Conservation (phyloP, 202 grass and related monocot genomes). For the Schoenoplectus triqueter region DNA sequence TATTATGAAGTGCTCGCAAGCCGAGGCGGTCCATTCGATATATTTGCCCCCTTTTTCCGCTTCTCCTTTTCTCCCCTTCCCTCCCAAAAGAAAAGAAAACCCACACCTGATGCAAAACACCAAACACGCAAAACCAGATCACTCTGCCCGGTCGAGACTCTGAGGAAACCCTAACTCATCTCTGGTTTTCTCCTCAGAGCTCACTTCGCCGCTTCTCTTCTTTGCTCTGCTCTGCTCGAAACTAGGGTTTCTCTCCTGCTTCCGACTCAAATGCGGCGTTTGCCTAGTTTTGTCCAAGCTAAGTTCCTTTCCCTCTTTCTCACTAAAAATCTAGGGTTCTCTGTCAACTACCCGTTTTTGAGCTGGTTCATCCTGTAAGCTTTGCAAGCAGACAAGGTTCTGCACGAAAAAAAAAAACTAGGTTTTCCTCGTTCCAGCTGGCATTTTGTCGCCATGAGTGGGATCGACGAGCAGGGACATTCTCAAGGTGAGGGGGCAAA, state of each 20-base stretch:
- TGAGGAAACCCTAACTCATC: neutral
- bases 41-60: neutral
- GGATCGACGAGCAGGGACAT: slow-evolving; percentile 43
- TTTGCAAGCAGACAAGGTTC: neutral
- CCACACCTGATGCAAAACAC: neutral
- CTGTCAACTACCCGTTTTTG: neutral
- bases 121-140: slow-evolving; percentile 18
- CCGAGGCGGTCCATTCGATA: neutral
- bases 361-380: slow-evolving; percentile 11
- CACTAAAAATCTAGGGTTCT: slow-evolving; percentile 17
- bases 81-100: slow-evolving; percentile 11
- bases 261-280: slow-evolving; percentile 18
- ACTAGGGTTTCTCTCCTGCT: neutral
- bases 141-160: neutral
- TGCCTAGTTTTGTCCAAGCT: slow-evolving; percentile 3
- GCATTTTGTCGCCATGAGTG: slow-evolving; percentile 44
- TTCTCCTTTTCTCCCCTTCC: slow-evolving; percentile 4
- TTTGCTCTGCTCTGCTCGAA: neutral
- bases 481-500: slow-evolving; percentile 44
- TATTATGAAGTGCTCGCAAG: too few relatives aligned
- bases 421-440: neutral
- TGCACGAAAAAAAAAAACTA: too few relatives aligned
- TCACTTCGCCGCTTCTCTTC: neutral
- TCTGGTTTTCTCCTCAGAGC: too few relatives aligned
- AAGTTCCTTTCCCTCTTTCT: slow-evolving; percentile 25